Evolutionary conservation across 2,329 filamentous ascomycete genomes (phyloP), one percentile per base, ranked within the genome.

Genomic region (Rutstroemia sp.): DNA sequence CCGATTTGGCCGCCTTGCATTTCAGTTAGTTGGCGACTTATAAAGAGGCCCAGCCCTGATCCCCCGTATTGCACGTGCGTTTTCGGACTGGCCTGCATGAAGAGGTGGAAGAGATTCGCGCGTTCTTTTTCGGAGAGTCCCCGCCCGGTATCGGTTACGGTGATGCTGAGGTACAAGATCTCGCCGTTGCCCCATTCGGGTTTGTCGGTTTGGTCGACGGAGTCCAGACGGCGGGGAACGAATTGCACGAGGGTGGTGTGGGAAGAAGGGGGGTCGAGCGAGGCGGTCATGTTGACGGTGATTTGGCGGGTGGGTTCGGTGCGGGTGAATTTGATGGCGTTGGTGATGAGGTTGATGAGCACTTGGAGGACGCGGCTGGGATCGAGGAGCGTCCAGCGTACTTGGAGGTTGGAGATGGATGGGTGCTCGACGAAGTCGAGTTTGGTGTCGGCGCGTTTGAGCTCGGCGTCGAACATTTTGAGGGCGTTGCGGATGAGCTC

Each of bases 51-150:
- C 1, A 94, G 76, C 0, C 89, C 89, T 0, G 84, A 89, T 0
- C 89, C 89, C 14, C 89, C 89, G 61, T 92, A 92, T 63, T 89
- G 84, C n/a, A 89, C 83, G 64, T 92, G 88, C 0, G 88, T 92
- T 42, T 84, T 82, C 3, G 87, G 86, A 17, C 84, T 88, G 0
- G 88, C 87, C 71, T 94, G 89, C 19, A 48, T 51, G 68, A 94
- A 94, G 19, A 87, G 81, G 63, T 89, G 82, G 70, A 92, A 94
- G 0, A 94, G 76, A 46, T 83, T 78, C 49, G 86, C 84, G 72
- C 86, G 88, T 66, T 91, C 88, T 56, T 85, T 80, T 3, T 82
- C 77, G 2, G 78, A 86, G 14, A 94, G 75, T 0, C 88, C 88
- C 51, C 87, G 83, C 0, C 89, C 89, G 0, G 88, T 90, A 64